phyloP scores from a whole-genome alignment of 148 eudicot genomes.

The Salicornia ramosissima region DNA sequence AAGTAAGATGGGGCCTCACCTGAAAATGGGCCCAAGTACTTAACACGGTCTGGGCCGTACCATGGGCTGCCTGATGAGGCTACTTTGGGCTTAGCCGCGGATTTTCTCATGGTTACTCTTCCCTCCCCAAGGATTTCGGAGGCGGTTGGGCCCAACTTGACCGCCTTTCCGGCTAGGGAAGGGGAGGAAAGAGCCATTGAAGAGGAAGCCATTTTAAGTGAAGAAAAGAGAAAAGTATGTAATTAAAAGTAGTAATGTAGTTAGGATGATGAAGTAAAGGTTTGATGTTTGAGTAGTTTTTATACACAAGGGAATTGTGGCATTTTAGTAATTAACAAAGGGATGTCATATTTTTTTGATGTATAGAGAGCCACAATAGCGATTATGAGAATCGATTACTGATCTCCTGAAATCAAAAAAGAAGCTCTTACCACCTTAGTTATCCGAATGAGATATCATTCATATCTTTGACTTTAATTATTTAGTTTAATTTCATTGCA shows the following conservation, averaged over 20 bases:
- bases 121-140: slow-evolving; percentile 23
- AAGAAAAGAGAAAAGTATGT: too few relatives aligned
- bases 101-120: slow-evolving; percentile 33
- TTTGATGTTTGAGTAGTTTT: not conserved
- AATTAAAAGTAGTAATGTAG: not conserved
- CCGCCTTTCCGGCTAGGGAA: slow-evolving; percentile 29
- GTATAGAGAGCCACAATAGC: too few relatives aligned
- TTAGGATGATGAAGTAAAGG: not conserved
- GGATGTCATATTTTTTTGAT: too few relatives aligned
- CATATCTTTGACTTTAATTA: too few relatives aligned
- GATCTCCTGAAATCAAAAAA: too few relatives aligned
- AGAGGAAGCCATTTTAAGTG: slow-evolving; percentile 36
- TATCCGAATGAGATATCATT: too few relatives aligned
- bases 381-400: too few relatives aligned
- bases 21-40: slow-evolving; percentile 46
- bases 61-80: slow-evolving; percentile 38
- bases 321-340: not conserved
- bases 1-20: slow-evolving; percentile 42
- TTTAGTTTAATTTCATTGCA: slow-evolving; percentile 19
- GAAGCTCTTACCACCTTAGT: too few relatives aligned
- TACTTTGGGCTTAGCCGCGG: slow-evolving; percentile 25
- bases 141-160: slow-evolving; percentile 17
- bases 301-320: slow-evolving; percentile 1
- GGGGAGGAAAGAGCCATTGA: slow-evolving; percentile 43
- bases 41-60: slow-evolving; percentile 44